Base-by-base conservation (phyloP, 805 yeast species). In the Naumovozyma castellii region DNA sequence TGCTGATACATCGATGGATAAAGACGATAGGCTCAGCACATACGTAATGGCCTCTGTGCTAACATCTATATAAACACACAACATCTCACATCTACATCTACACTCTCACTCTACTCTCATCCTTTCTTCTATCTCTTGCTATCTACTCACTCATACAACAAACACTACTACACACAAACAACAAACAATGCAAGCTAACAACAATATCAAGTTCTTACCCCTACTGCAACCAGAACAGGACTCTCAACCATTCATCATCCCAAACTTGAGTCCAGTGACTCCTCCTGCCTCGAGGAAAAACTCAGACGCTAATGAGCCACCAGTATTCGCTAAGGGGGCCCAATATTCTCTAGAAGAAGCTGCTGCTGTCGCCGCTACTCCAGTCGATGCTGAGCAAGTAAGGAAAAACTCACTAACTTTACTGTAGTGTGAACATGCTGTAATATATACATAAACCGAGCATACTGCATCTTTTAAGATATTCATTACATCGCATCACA, bases 221-320 rank as follows among this genome's bases (percentile, higher is more conserved):
- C 30, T 41, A 34, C 68, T 79, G 57, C 69, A 80, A 29, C 69
- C 76, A 39, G 76, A 75, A 45, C 27, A 22, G 9, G 61, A 70
- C 37, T 68, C 74, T 42, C 67, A 73, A 59, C 85, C 87, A 48
- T 79, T 78, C 51, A 70, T 80, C 40, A 78, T 80, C 51, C 78
- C 79, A 51, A 62, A 72, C 44, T 69, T 78, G 35, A 77, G 84
- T 1, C 85, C 84, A 28, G 69, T 68, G 6, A 68, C 76, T 3
- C 56, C 50, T 35, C 52, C 61, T 27, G 29, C 44, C n/a, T 48
- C 61, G 18, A 56, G 63, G 49, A 56, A 57, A 42, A 58, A 57
- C 48, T 57, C 62, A 10, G 49, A 46, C 34, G 48, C 47, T 5
- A 28, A 30, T 31, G 37, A 33, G n/a, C 27, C 27, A 22, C 27